A percentile compares a stretch with the other conserved stretches of the same genome.
Conservation (phyloP, 2,329 filamentous ascomycete genomes). For the Leptographium lundbergii region DNA sequence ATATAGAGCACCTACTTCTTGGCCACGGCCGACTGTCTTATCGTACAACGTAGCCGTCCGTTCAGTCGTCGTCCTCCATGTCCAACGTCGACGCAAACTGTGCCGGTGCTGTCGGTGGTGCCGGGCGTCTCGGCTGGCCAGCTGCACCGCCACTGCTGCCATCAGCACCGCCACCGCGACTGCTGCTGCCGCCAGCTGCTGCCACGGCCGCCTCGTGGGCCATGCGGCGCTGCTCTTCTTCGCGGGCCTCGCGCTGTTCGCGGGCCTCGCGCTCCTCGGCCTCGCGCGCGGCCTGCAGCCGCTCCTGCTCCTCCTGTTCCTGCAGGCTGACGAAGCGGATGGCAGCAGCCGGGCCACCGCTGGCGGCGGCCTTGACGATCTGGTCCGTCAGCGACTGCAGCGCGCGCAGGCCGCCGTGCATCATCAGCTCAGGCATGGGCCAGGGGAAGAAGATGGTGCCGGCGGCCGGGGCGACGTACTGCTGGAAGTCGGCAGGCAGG, state of each 20-base stretch:
- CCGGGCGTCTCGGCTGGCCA: background rate
- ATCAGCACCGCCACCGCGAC: background rate
- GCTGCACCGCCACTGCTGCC: background rate
- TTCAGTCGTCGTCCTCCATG: slow-evolving; percentile 12
- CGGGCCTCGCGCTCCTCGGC: slow-evolving; percentile 29
- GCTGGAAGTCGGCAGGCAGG: slow-evolving; percentile 35
- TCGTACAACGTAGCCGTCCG: background rate
- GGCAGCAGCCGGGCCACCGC: slow-evolving; percentile 30
- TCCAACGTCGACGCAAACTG: slow-evolving; percentile 12
- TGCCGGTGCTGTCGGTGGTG: slow-evolving; percentile 3
- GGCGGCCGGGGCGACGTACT: slow-evolving; percentile 41
- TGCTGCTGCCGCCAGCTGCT: slow-evolving; percentile 15
- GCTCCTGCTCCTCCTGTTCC: slow-evolving; percentile 41
- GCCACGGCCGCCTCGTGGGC: slow-evolving; percentile 29
- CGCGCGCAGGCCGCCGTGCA: slow-evolving; percentile 51
- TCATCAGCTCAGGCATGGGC: slow-evolving; percentile 60
- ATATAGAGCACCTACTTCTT: background rate
- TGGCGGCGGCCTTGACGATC: background rate
- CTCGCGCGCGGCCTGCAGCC: slow-evolving; percentile 28
- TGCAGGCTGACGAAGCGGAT: slow-evolving; percentile 17
- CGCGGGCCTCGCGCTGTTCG: slow-evolving; percentile 30
- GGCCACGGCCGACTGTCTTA: background rate
- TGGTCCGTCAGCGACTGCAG: slow-evolving; percentile 30
- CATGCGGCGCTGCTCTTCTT: slow-evolving; percentile 31
- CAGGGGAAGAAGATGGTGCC: slow-evolving; percentile 60